Evolutionary conservation across 805 yeast species (phyloP), one percentile per base, ranked within the genome.

Genomic region (Scheffersomyces stipitis): DNA sequence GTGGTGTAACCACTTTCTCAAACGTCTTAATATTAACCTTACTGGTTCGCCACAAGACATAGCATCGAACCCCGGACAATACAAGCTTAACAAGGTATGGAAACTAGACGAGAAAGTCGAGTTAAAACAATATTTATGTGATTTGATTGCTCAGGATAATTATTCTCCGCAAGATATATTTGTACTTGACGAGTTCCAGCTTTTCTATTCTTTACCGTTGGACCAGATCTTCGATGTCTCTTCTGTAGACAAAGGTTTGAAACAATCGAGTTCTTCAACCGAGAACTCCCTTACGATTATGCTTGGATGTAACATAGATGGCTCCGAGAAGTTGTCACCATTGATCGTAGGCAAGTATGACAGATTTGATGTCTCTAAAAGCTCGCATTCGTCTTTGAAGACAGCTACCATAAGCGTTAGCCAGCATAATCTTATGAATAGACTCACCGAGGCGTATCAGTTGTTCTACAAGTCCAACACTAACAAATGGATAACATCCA

Each of bases 221-320:
- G 86, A 80, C 51, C 78, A 76, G 49, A 70, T 76, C 4, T 75
- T 71, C 36, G 75, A 68, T 42, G 68, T 66, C 3, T 64, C 71
- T 5, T 64, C 71, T 3, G 61, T 68, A 9, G 72, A 67, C 41
- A 66, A 66, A 41, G 73, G 74, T 4, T 50, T 68, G 18, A 63
- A 62, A 31, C 73, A 66, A 34, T 52, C 64, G 5, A 50, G 52
- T 26, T 51, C 58, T 17, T 58, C 66, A 4, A 56, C 71, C 41
- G 78, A 60, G 64, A 73, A 56, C 30, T 58, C 66, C 5, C 46
- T 68, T 6, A 78, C 84, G 0, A 74, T 80, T 7, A 75, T 81
- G 81, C 58, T 81, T 3, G 82, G 86, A 18, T 69, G 77, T 24
- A 81, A 80, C 48, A 62, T 78, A 10, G 82, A 78, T 50, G 86